Percentiles rank a stretch among this genome's conserved stretches.
Conservation (phyloP, 176 grass and related monocot genomes). For the Oryza australiensis region DNA sequence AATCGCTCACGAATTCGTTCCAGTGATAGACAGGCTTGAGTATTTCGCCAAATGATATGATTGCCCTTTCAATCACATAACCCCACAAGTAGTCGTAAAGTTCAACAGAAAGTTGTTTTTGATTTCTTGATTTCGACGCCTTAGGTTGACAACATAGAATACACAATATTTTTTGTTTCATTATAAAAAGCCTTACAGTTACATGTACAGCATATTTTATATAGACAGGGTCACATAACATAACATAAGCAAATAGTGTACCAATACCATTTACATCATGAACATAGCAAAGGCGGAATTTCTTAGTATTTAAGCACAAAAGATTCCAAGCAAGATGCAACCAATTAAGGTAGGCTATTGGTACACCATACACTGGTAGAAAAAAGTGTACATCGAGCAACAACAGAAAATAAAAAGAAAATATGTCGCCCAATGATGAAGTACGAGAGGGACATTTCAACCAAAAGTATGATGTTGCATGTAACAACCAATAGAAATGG, state of each 20-base stretch:
- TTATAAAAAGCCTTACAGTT: not conserved
- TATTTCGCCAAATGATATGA: conserved; percentile 25
- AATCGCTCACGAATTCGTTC: not conserved
- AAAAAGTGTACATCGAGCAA: conserved; percentile 45
- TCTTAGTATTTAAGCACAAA: not conserved
- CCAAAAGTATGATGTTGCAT: conserved; percentile 46
- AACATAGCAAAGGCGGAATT: not conserved
- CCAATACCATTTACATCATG: conserved; percentile 13
- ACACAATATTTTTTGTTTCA: conserved; percentile 3
- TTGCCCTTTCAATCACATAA: conserved; percentile 36
- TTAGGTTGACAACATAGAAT: not conserved
- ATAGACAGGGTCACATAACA: not conserved
- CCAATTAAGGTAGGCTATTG: conserved; percentile 30
- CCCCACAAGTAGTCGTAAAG: conserved; percentile 5
- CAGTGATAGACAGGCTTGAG: not conserved
- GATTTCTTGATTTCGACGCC: conserved; percentile 16
- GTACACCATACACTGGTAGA: conserved; percentile 52
- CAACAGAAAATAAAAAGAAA: not conserved
- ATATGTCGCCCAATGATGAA: conserved; percentile 47
- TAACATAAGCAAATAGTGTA: not conserved
- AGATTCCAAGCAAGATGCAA: conserved; percentile 22
- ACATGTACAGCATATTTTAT: not conserved
- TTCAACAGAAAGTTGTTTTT: not conserved
- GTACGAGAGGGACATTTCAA: conserved; percentile 46
- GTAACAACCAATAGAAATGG: conserved; percentile 58